Conservation (phyloP, 345 rosid species). For the Erodium maritimum region DNA sequence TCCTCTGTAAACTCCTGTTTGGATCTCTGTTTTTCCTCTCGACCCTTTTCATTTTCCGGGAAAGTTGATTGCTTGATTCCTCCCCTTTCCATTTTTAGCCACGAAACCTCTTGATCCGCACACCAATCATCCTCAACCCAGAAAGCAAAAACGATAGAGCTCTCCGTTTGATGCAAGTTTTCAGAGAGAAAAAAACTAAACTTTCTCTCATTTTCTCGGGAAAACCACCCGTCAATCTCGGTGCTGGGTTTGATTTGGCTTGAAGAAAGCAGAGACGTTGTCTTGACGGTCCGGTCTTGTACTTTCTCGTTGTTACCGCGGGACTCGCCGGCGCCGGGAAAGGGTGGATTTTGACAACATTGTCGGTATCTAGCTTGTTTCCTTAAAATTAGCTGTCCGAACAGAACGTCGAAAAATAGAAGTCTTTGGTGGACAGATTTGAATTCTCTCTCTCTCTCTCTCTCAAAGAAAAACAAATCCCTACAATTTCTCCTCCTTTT, state of each 20-base stretch:
- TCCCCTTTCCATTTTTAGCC: not conserved
- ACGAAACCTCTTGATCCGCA: not conserved
- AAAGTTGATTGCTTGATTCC: not conserved
- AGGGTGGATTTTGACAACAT: not conserved
- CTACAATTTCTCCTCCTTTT: conserved; percentile 30
- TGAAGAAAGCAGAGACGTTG: not conserved
- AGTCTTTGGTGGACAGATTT: conserved; percentile 13
- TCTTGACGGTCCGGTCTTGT: too few species aligned
- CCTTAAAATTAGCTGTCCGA: conserved; percentile 54
- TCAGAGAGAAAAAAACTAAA: too few species aligned
- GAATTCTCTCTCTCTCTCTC: conserved; percentile 15
- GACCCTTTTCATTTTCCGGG: not conserved
- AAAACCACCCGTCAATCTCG: too few species aligned
- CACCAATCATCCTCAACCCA: not conserved
- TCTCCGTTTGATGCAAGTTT: too few species aligned
- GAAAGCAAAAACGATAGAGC: too few species aligned
- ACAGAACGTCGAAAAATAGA: conserved; percentile 49
- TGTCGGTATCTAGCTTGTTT: conserved; percentile 8
- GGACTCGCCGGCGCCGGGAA: not conserved
- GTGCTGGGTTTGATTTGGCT: too few species aligned
- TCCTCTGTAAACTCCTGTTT: not conserved
- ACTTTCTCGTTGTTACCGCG: not conserved
- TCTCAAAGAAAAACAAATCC: conserved; percentile 26
- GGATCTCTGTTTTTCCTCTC: not conserved
- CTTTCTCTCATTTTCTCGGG: too few species aligned